Conservation (phyloP, 768 basidiomycete genomes). For the Trametes cingulata region DNA sequence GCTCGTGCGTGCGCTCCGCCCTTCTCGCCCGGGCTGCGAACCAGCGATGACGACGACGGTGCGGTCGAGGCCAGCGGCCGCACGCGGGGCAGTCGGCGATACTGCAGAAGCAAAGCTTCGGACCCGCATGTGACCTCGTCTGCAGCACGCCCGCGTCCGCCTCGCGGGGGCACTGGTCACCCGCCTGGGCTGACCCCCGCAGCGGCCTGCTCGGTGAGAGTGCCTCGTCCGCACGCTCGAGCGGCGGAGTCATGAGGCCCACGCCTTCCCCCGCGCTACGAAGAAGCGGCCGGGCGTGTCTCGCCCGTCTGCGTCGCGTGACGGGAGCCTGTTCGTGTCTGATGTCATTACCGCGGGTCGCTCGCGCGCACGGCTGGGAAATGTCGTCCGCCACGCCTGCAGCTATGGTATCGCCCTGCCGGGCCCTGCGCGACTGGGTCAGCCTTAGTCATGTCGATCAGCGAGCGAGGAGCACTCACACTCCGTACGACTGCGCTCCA, state of each 20-base stretch:
- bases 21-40: background rate
- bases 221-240: background rate
- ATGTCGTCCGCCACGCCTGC: background rate
- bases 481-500: background rate
- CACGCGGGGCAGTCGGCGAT: slow-evolving; percentile 1
- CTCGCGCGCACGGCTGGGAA: background rate
- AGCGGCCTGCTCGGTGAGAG: slow-evolving; percentile 3
- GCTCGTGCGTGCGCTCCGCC: background rate
- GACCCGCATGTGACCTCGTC: slow-evolving; percentile 6
- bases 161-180: background rate
- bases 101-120: slow-evolving; percentile 11
- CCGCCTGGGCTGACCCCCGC: background rate
- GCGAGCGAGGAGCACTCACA: background rate
- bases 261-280: slow-evolving; percentile 6
- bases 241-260: slow-evolving; percentile 15
- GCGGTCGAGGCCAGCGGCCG: background rate
- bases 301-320: slow-evolving; percentile 1
- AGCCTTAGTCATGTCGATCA: background rate
- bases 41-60: background rate
- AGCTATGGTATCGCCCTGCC: background rate
- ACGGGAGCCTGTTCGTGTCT: background rate
- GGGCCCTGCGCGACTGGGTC: background rate
- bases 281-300: slow-evolving; percentile 6
- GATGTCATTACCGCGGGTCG: slow-evolving; percentile 1
- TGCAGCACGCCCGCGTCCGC: background rate